Conservation (phyloP, 495 filamentous ascomycete genomes). For the Hypoxylon rickii region DNA sequence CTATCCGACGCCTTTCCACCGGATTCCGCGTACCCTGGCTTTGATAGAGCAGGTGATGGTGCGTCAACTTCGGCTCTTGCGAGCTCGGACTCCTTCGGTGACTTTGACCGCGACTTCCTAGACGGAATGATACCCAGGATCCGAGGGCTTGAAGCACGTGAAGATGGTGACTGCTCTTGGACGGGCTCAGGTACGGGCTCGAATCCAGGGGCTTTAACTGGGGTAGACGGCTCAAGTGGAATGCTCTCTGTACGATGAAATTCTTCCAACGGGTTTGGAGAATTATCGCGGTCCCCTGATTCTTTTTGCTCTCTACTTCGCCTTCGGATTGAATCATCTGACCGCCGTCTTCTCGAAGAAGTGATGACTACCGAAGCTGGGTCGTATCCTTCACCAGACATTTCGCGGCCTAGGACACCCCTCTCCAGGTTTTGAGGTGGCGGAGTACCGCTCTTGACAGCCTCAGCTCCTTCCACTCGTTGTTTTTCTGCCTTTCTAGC, state of each 20-base stretch:
- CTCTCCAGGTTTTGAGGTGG: slow-evolving; percentile 59
- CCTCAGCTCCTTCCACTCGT: slow-evolving; percentile 46
- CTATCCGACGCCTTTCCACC: slow-evolving; percentile 45
- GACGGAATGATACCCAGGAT: slow-evolving; percentile 41
- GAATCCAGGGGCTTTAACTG: slow-evolving; percentile 11
- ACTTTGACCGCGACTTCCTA: slow-evolving; percentile 47
- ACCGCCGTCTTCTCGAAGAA: slow-evolving; percentile 48
- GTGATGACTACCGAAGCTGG: slow-evolving; percentile 51
- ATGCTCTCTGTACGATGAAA: slow-evolving; percentile 50
- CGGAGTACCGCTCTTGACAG: slow-evolving; percentile 47
- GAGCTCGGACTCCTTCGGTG: slow-evolving; percentile 27
- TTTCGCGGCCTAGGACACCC: slow-evolving; percentile 58
- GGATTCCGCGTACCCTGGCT: slow-evolving; percentile 44
- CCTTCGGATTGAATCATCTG: slow-evolving; percentile 31
- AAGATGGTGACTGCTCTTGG: slow-evolving; percentile 10
- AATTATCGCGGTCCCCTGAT: slow-evolving; percentile 23
- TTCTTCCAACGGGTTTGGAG: slow-evolving; percentile 35
- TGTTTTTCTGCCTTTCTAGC: slow-evolving; percentile 73
- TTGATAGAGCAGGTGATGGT: slow-evolving; percentile 41
- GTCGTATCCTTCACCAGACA: slow-evolving; percentile 49
- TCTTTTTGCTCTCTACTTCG: slow-evolving; percentile 21
- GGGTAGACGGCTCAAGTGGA: slow-evolving; percentile 29
- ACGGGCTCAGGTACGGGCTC: slow-evolving; percentile 9
- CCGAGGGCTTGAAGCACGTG: slow-evolving; percentile 30
- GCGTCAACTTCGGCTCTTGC: slow-evolving; percentile 18